Evolutionary conservation across 768 basidiomycete species (phyloP), one percentile per base, ranked within the genome.

Genomic region (Russula ochroleuca): DNA sequence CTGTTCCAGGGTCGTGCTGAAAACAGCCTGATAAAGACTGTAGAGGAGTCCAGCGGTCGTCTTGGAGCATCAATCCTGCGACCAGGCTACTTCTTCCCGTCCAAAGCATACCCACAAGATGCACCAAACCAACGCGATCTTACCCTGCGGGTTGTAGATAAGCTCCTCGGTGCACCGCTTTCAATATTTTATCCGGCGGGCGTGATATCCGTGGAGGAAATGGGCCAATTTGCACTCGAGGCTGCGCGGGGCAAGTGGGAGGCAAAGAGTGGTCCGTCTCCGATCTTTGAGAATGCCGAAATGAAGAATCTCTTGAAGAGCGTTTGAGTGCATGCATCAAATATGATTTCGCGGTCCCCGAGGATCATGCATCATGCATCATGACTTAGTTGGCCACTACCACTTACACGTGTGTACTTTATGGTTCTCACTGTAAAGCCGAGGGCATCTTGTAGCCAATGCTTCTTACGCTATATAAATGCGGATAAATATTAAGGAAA

Each of bases 31-130:
- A 23, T 68, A 28, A 54, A 35, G n/a, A n/a, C 28, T 11, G 51
- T 45, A 14, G 35, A 38, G 45, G 48, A 52, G 19, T 69, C 63
- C 15, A 41, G 45, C 25, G 55, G 63, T 15, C 47, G 64, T n/a
- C 51, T 69, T 25, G 50, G 37, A n/a, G 60, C 61, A 5, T 57
- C 43, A 1, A 60, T 65, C 7, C 47, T 69, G 59, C 56, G 67
- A 23, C 68, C 68, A 14, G 68, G 53, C 15, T 65, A 69, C 43
- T 69, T 69, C 53, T 65, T 49, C 53, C 68, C 68, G 19, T 61
- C 62, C 13, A 62, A 55, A 11, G 64, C 28, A 11, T 58, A 67
- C 25, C 62, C 66, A n/a, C 45, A 53, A 17, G 68, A 69, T 31
- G 59, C 66, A 17, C 50, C 4, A 14, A 59, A 63, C 25, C 61